Evolutionary conservation across 495 filamentous ascomycete species (phyloP).

Genomic region (Xylaria flabelliformis): DNA sequence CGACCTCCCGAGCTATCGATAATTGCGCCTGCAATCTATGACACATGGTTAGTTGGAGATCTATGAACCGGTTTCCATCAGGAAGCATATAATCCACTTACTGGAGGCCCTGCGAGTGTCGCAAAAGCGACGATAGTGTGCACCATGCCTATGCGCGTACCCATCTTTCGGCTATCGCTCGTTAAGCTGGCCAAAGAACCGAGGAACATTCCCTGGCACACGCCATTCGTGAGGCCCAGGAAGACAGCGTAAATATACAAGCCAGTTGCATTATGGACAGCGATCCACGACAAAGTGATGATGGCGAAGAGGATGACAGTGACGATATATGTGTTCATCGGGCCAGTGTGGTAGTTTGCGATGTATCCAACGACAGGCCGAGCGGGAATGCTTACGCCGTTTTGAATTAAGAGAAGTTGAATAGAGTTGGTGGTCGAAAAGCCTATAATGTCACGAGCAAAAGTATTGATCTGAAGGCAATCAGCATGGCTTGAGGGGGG

Average conservation of each 20-base stretch:
- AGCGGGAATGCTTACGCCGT: conserved; percentile 47
- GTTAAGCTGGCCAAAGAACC: conserved; percentile 49
- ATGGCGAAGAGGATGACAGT: conserved; percentile 40
- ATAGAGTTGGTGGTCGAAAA: conserved; percentile 49
- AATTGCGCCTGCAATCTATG: conserved; percentile 52
- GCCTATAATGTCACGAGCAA: conserved; percentile 47
- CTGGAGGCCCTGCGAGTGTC: neutral
- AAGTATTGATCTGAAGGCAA: conserved; percentile 38
- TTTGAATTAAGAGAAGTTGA: conserved; percentile 50
- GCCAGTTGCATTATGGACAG: conserved; percentile 41
- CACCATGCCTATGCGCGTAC: conserved; percentile 31
- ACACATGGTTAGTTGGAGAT: conserved; percentile 25
- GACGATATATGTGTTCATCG: conserved; percentile 48
- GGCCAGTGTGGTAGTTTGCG: conserved; percentile 47
- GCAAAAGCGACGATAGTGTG: conserved; percentile 1
- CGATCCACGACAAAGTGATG: conserved; percentile 49
- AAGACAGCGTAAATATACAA: conserved; percentile 53
- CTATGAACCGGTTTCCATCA: neutral
- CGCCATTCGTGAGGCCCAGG: conserved; percentile 49
- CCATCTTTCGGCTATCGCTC: conserved; percentile 50
- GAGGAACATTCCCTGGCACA: conserved; percentile 48
- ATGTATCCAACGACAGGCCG: conserved; percentile 48
- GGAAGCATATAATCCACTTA: conserved; percentile 34
- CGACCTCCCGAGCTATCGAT: conserved; percentile 45
- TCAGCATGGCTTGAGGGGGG: neutral